Conservation (phyloP, 2,329 filamentous ascomycete species). For the Fusarium paranaense region DNA sequence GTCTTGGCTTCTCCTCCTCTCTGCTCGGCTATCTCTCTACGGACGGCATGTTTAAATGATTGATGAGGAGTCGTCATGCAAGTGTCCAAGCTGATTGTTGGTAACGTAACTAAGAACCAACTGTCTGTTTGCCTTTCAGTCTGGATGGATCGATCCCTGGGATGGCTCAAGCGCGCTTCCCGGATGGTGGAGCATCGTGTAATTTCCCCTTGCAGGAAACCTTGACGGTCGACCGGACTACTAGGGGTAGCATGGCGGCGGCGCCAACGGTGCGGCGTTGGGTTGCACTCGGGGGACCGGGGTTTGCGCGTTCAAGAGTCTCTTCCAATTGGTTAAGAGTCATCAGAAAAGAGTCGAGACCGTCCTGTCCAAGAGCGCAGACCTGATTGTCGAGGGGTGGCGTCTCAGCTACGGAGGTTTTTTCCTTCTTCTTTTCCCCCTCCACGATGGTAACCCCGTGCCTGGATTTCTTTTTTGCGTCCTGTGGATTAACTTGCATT, state of each 20-base stretch:
- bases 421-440: neutral
- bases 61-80: neutral
- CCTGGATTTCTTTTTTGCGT: neutral
- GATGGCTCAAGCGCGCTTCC: neutral
- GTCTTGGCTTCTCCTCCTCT: neutral
- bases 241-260: slow-evolving; percentile 28
- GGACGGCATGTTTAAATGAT: neutral
- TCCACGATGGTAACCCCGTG: neutral
- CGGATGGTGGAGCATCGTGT: slow-evolving; percentile 9
- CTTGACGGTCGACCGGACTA: slow-evolving; percentile 36
- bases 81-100: neutral
- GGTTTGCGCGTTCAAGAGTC: slow-evolving; percentile 2
- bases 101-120: too few species aligned
- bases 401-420: neutral
- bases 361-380: neutral
- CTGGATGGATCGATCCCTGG: neutral
- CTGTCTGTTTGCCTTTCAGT: neutral
- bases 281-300: slow-evolving; percentile 23
- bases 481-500: slow-evolving; percentile 1
- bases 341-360: slow-evolving; percentile 9
- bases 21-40: neutral
- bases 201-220: slow-evolving; percentile 46
- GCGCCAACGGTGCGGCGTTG: slow-evolving; percentile 44
- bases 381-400: neutral
- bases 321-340: neutral